Conservation (phyloP, 2,329 filamentous ascomycete species). For the Graphilbum ipis-grandicollis region DNA sequence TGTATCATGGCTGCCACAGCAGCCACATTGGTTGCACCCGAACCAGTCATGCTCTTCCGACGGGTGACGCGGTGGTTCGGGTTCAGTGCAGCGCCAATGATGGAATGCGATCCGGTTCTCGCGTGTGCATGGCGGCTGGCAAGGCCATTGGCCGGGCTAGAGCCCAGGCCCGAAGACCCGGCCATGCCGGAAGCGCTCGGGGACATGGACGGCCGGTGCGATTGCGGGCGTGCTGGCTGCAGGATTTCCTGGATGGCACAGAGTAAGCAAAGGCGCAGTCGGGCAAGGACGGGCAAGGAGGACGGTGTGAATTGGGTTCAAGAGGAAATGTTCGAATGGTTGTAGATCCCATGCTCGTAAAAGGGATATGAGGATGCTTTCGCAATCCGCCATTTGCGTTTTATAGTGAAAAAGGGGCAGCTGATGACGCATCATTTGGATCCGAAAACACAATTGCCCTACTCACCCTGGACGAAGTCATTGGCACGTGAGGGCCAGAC, state of each 20-base stretch:
- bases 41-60: constrained; percentile 80
- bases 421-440: no score
- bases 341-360: no score
- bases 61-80: constrained; percentile 73
- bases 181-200: constrained; percentile 20
- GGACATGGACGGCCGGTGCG: constrained; percentile 42
- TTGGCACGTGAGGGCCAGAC: constrained; percentile 7
- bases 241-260: constrained; percentile 36
- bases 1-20: constrained; percentile 58
- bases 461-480: constrained; percentile 15
- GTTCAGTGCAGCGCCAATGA: constrained; percentile 51
- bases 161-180: not conserved
- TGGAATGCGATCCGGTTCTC: constrained; percentile 66
- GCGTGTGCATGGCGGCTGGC: constrained; percentile 44
- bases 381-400: no score
- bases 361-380: no score
- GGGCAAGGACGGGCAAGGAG: no score
- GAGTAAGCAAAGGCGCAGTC: constrained; percentile 6
- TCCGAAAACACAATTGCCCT: not conserved
- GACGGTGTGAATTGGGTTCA: not conserved
- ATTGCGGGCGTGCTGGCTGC: constrained; percentile 49
- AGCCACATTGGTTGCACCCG: constrained; percentile 51
- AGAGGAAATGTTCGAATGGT: no score
- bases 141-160: constrained; percentile 40
- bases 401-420: no score